Percentiles rank a stretch among this genome's conserved stretches.
Conservation (phyloP, 2,329 filamentous ascomycete species). For the Septoria petroselini region DNA sequence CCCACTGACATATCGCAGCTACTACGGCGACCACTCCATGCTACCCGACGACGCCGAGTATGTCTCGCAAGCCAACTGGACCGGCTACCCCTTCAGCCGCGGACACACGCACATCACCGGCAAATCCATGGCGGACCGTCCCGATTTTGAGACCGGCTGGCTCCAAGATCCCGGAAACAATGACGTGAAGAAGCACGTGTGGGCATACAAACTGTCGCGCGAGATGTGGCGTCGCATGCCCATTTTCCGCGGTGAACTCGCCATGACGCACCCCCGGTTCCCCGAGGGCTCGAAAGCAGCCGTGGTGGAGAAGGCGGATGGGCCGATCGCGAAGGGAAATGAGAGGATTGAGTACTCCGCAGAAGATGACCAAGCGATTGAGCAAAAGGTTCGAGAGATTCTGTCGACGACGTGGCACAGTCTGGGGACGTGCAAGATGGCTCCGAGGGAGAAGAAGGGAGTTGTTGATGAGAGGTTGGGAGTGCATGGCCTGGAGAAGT, state of each 20-base stretch:
- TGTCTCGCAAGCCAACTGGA: constrained; percentile 53
- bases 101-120: constrained; percentile 59
- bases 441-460: constrained; percentile 37
- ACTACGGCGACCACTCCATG: constrained; percentile 36
- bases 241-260: constrained; percentile 48
- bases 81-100: constrained; percentile 59
- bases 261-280: constrained; percentile 40
- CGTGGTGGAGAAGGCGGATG: constrained; percentile 34
- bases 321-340: constrained; percentile 45
- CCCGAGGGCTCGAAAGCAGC: constrained; percentile 48
- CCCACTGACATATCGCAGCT: constrained; percentile 14
- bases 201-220: constrained; percentile 64
- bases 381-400: constrained; percentile 44
- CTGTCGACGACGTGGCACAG: constrained; percentile 44
- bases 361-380: constrained; percentile 40
- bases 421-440: constrained; percentile 44
- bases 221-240: constrained; percentile 58
- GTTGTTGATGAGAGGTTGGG: constrained; percentile 42
- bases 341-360: constrained; percentile 45
- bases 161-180: constrained; percentile 54
- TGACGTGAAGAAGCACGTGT: constrained; percentile 59
- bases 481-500: constrained; percentile 41
- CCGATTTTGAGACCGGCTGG: constrained; percentile 59
- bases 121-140: constrained; percentile 44
- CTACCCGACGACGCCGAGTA: constrained; percentile 49